A percentile compares a stretch with the other conserved stretches of the same genome.
These are phyloP conservation scores for Neurospora tetrasperma DNA, from an alignment of 495 filamentous ascomycete species.

Conservation along the genomic window DNA sequence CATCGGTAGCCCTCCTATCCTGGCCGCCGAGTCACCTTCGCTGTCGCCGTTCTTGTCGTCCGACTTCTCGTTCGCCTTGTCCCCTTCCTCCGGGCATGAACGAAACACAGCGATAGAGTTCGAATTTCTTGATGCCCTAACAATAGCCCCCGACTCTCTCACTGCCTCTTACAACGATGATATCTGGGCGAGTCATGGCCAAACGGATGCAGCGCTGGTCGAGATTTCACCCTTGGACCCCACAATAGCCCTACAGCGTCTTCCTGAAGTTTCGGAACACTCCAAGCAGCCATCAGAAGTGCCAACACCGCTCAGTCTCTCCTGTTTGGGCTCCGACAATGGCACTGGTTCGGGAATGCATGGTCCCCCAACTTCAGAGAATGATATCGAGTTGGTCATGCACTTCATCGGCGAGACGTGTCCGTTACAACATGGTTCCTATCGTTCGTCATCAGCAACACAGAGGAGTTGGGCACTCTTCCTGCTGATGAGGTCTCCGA, in stretches of 20 bases:
- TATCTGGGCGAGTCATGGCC: not conserved
- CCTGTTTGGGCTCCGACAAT: not conserved
- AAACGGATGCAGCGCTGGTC: not conserved
- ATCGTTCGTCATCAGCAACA: not conserved
- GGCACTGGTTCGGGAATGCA: not conserved
- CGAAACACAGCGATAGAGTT: not conserved
- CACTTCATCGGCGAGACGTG: constrained; percentile 2
- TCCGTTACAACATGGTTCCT: not conserved
- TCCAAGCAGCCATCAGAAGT: not conserved
- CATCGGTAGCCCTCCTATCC: not conserved
- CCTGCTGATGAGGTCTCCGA: not conserved
- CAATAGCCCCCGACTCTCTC: not conserved
- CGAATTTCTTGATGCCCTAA: not conserved
- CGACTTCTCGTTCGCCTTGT: not conserved
- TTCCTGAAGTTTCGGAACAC: not conserved
- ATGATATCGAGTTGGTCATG: constrained; percentile 3
- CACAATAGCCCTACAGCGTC: not conserved
- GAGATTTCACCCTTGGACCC: not conserved
- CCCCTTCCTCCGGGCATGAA: not conserved
- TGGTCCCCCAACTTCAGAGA: not conserved
- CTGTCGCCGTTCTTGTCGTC: not conserved
- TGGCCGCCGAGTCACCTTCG: not conserved
- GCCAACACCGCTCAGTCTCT: not conserved
- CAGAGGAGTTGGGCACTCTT: constrained; percentile 2
- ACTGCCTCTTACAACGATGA: not conserved